Percentiles rank a stretch among this genome's conserved stretches.
Conservation (phyloP, 768 basidiomycete genomes). For the Calvatia gigantea region DNA sequence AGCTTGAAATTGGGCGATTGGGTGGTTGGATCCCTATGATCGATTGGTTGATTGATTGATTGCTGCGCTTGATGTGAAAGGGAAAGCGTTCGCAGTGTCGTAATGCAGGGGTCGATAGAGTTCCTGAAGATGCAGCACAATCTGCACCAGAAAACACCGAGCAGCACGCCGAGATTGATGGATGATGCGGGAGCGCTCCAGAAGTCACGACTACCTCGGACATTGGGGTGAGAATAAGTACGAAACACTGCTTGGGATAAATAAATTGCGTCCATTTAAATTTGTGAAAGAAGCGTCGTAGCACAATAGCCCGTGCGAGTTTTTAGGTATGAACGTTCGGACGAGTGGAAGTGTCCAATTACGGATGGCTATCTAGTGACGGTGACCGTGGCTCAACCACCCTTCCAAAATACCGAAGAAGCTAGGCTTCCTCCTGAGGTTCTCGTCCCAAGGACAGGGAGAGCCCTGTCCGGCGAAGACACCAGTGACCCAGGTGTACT, state of each 20-base stretch:
- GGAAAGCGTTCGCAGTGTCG: no score
- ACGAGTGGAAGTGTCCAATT: background rate
- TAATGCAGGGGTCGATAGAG: background rate
- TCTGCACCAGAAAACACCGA: no score
- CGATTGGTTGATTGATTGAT: background rate
- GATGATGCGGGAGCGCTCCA: no score
- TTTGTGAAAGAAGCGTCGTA: background rate
- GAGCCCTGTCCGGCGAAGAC: slow-evolving; percentile 34
- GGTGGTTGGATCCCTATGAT: background rate
- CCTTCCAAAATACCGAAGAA: background rate
- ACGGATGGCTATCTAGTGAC: background rate
- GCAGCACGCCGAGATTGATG: no score
- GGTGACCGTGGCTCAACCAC: background rate
- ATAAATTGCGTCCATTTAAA: background rate
- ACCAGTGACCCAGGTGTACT: slow-evolving; percentile 39
- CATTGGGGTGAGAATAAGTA: no score
- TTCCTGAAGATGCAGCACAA: background rate
- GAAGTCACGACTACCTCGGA: no score
- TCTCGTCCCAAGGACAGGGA: slow-evolving; percentile 33
- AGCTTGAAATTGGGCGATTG: background rate
- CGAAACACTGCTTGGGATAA: no score
- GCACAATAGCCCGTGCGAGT: background rate
- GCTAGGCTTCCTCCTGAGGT: background rate
- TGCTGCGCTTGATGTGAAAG: no score
- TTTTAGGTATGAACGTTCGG: background rate